Evolutionary conservation across 768 basidiomycete species (phyloP).

Genomic region (Galerina sulciceps): DNA sequence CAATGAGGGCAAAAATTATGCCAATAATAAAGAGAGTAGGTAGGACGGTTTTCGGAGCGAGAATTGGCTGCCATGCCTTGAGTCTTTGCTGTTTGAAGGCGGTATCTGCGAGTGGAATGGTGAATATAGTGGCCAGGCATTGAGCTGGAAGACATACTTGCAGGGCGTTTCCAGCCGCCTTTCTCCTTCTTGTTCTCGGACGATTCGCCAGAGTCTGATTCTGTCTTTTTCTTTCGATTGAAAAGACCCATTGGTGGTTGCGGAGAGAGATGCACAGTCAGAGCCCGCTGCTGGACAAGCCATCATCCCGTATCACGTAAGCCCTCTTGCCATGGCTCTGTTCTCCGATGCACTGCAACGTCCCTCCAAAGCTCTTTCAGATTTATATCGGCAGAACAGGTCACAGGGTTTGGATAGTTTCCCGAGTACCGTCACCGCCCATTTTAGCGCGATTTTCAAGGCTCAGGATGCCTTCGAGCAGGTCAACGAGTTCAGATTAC

Average conservation of each 20-base stretch:
- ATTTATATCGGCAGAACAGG: conserved; percentile 41
- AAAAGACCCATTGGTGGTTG: conserved; percentile 56
- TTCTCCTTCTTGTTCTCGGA: conserved; percentile 78
- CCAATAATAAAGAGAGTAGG: conserved; percentile 96
- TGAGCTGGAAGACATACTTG: conserved; percentile 51
- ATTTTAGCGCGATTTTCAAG: conserved; percentile 53
- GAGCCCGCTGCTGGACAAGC: conserved; percentile 14
- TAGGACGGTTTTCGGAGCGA: conserved; percentile 96
- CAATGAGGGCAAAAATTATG: conserved; percentile 94
- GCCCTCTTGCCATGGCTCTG: conserved; percentile 51
- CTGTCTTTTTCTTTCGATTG: conserved; percentile 53
- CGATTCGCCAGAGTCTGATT: conserved; percentile 43
- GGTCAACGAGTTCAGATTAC: conserved; percentile 24
- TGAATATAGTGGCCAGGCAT: conserved; percentile 19
- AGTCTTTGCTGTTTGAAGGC: conserved; percentile 99
- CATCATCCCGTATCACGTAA: conserved; percentile 32
- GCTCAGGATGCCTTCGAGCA: conserved; percentile 43
- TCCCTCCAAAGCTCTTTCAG: conserved; percentile 52
- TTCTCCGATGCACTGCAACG: conserved; percentile 42
- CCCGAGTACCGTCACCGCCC: conserved; percentile 43
- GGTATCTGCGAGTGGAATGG: conserved; percentile 63
- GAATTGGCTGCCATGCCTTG: conserved; percentile 99
- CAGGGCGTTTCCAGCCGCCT: conserved; percentile 83
- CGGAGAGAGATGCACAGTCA: conserved; percentile 4
- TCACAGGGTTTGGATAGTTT: conserved; percentile 37